A percentile compares a stretch with the other conserved stretches of the same genome.
Evolutionary conservation across 2,329 filamentous ascomycete genomes (phyloP).

Genomic region (Plenodomus lindquistii): DNA sequence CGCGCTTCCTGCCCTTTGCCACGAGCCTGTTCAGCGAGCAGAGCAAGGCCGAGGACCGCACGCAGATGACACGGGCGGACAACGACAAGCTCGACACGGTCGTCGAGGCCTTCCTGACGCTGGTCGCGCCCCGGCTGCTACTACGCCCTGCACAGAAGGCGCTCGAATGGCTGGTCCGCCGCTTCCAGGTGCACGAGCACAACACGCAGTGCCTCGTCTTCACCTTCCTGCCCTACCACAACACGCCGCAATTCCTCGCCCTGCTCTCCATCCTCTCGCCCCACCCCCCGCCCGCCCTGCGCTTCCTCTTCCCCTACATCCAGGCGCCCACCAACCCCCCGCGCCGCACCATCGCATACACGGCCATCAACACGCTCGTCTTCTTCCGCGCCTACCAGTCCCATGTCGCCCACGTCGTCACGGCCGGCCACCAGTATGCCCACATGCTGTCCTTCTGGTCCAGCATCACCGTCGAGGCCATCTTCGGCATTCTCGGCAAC

Average conservation of each 20-base stretch:
- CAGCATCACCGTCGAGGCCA: constrained; percentile 80
- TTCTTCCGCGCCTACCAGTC: constrained; percentile 78
- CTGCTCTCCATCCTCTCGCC: constrained; percentile 83
- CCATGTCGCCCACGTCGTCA: constrained; percentile 76
- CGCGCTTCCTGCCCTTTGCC: constrained; percentile 74
- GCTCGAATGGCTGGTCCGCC: constrained; percentile 90
- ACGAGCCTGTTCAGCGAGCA: constrained; percentile 88
- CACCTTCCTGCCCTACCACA: constrained; percentile 92
- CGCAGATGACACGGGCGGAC: constrained; percentile 78
- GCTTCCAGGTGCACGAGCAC: constrained; percentile 90
- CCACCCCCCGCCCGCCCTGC: constrained; percentile 74
- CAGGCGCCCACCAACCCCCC: constrained; percentile 75
- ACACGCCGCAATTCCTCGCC: constrained; percentile 80
- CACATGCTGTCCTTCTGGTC: constrained; percentile 89
- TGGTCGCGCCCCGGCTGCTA: constrained; percentile 75
- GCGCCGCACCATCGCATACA: constrained; percentile 79
- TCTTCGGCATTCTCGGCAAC: constrained; percentile 79
- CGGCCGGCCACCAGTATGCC: constrained; percentile 72
- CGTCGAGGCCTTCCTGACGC: constrained; percentile 79
- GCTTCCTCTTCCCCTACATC: constrained; percentile 85
- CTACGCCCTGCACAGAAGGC: constrained; percentile 88
- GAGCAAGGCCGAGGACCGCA: constrained; percentile 85
- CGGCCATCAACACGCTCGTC: constrained; percentile 74
- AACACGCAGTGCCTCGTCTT: constrained; percentile 79
- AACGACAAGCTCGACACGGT: constrained; percentile 80